Percentiles rank a stretch among this genome's conserved stretches.
phyloP scores from a whole-genome alignment of 768 basidiomycete species.

The Exidia glandulosa region DNA sequence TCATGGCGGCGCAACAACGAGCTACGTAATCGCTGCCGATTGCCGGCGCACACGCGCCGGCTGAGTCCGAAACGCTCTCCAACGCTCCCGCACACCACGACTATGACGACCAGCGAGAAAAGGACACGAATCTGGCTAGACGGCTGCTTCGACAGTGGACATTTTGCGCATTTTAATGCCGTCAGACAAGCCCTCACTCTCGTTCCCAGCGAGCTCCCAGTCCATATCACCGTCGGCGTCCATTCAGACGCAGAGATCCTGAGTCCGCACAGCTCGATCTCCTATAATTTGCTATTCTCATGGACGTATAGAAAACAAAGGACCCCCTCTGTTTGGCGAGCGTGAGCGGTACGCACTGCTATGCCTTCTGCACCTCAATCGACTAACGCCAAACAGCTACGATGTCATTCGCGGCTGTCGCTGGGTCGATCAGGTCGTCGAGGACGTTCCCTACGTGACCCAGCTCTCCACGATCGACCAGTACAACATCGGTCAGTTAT shows the following conservation, averaged over 20 bases:
- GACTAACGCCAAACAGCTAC: conserved; percentile 2
- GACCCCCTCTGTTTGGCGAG: conserved; percentile 10
- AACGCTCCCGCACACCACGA: background rate
- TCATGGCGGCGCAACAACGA: too few species aligned
- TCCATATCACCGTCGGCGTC: conserved; percentile 6
- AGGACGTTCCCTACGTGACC: conserved; percentile 10
- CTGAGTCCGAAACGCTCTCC: too few species aligned
- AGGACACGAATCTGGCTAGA: conserved; percentile 3
- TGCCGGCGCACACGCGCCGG: too few species aligned
- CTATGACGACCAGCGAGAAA: background rate
- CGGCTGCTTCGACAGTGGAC: conserved; percentile 10
- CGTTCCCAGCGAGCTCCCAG: conserved; percentile 4
- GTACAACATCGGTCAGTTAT: conserved; percentile 4
- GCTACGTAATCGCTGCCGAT: too few species aligned
- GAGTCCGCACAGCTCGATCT: background rate
- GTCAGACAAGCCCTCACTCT: conserved; percentile 7
- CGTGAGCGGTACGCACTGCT: conserved; percentile 4
- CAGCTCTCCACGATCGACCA: conserved; percentile 1
- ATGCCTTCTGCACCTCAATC: background rate
- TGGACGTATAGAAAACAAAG: conserved; percentile 6
- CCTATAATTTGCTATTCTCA: background rate
- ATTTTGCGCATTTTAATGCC: conserved; percentile 12
- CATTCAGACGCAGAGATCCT: conserved; percentile 9
- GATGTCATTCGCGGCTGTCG: conserved; percentile 8
- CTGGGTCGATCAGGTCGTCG: conserved; percentile 8